Conservation (phyloP, 768 basidiomycete species). For the Coprinopsis marcescibilis region DNA sequence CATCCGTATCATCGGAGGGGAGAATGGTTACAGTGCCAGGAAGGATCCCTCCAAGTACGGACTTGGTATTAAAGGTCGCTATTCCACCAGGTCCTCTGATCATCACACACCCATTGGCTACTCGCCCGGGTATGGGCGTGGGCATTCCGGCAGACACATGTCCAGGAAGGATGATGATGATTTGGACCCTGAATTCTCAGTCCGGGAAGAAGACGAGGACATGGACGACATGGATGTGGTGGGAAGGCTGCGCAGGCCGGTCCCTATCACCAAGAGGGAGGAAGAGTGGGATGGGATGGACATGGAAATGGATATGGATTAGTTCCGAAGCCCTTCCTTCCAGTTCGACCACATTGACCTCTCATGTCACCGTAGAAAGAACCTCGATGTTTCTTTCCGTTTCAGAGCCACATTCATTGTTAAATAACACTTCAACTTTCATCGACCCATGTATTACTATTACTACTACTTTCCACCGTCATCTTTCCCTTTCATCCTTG, state of each 20-base stretch:
- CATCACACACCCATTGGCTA: slow-evolving; percentile 8
- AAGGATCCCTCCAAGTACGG: no score
- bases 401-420: no score
- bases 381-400: no score
- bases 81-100: slow-evolving; percentile 13
- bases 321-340: no score
- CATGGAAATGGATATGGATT: slow-evolving; percentile 65
- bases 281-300: slow-evolving; percentile 52
- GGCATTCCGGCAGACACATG: slow-evolving; percentile 18
- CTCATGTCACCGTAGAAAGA: no score
- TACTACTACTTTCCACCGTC: no score
- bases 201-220: slow-evolving; percentile 44
- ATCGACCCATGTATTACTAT: no score
- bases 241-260: slow-evolving; percentile 16
- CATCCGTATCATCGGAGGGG: slow-evolving; percentile 18
- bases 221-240: slow-evolving; percentile 22
- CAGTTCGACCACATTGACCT: no score
- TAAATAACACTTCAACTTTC: no score
- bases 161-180: slow-evolving; percentile 40
- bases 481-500: no score
- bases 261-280: slow-evolving; percentile 26
- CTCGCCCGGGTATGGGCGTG: slow-evolving; percentile 1
- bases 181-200: slow-evolving; percentile 30
- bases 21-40: slow-evolving; percentile 12
- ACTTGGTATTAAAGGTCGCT: no score